Base-by-base conservation (phyloP, 2,329 filamentous ascomycete genomes). In the Fusarium penzigii region DNA sequence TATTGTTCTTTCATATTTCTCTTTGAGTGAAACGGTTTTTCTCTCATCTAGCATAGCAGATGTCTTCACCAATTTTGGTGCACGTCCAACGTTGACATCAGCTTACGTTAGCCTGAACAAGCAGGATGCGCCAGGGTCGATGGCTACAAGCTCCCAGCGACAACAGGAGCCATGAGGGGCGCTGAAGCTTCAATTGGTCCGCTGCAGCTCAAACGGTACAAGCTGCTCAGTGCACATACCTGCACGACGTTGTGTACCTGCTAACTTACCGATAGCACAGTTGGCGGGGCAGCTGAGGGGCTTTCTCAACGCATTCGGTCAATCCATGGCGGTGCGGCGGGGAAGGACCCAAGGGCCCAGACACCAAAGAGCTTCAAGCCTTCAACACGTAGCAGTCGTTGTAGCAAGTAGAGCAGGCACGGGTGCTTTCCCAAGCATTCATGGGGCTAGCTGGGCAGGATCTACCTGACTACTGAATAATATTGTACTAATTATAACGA, bases 261-360 rank as follows among this genome's bases (percentile, higher is more conserved):
- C n/a, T n/a, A n/a, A n/a, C n/a, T n/a, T n/a, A n/a, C n/a, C n/a
- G n/a, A n/a, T n/a, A n/a, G n/a, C 39, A 45, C 42, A 58, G 53
- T 60, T 56, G 59, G 63, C 57, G 63, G 63, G 61, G 63, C 63
- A 65, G 60, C 56, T 65, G 63, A 62, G 62, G 63, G 59, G 63
- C 57, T 61, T 14, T 36, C 10, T 36, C 32, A 36, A 36, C 10
- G 13, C 32, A 36, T 36, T 36, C 10, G 32, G 32, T 14, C 32
- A 36, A 36, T 36, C 55, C 53, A 56, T 54, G 42, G 42, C 40
- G 44, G 42, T 50, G 52, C 53, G 55, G 57, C 52, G 57, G 57
- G 54, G 58, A 52, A 56, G 49, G 52, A 64, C 59, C 62, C 63
- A 62, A 49, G 65, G 49, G 49, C 49, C 52, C 46, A 41, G 45